A percentile compares a stretch with the other conserved stretches of the same genome.
These are phyloP conservation scores for Eutrema salsugineum DNA, from an alignment of 441 rosid species.

Conservation along the genomic window DNA sequence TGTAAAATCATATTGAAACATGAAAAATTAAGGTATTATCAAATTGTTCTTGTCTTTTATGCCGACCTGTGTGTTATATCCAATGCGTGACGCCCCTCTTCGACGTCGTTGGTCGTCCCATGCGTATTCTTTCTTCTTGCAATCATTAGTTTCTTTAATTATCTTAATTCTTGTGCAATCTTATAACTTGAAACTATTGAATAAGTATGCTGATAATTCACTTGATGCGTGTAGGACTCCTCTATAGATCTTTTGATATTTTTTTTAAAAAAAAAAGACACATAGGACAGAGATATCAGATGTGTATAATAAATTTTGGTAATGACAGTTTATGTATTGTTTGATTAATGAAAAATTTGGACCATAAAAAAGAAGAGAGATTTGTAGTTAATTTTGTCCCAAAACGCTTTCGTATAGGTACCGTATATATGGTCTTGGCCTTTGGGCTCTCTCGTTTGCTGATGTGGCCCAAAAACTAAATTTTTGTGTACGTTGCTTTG, in stretches of 20 bases:
- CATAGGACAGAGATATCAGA: background rate
- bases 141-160: background rate
- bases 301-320: constrained; percentile 1
- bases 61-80: constrained; percentile 26
- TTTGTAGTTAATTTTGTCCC: background rate
- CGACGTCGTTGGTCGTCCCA: background rate
- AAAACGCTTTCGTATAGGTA: background rate
- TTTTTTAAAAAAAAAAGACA: background rate
- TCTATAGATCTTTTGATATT: background rate
- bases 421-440: background rate
- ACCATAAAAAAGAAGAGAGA: background rate
- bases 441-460: background rate
- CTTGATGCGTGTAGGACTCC: constrained; percentile 2
- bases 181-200: background rate
- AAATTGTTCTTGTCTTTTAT: constrained; percentile 26
- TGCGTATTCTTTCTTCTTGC: background rate
- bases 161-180: background rate
- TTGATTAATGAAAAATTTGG: background rate
- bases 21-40: background rate
- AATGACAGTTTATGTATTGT: background rate
- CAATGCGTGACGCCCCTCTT: background rate
- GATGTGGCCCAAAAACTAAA: background rate
- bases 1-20: background rate
- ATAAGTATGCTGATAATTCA: constrained; percentile 8
- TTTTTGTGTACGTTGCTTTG: background rate